phyloP scores from a whole-genome alignment of 2,329 filamentous ascomycete species.

The Cladosporium sp. region DNA sequence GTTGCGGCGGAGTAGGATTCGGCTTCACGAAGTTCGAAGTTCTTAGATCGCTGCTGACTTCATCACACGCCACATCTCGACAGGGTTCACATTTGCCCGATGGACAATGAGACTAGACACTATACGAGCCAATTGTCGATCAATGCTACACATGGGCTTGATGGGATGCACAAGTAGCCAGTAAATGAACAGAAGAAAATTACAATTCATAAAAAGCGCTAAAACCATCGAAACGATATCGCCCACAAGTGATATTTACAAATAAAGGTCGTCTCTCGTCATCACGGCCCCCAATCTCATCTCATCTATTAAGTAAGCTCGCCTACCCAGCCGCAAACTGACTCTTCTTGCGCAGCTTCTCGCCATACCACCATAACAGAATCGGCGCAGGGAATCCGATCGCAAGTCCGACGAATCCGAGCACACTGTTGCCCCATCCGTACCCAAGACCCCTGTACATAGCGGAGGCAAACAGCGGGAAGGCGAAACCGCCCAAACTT shows the following conservation, averaged over 20 bases:
- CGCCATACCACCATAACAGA: constrained; percentile 45
- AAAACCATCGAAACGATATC: not conserved
- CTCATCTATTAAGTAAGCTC: constrained; percentile 4
- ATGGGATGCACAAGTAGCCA: not conserved
- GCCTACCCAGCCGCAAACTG: constrained; percentile 36
- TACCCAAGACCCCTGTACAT: constrained; percentile 50
- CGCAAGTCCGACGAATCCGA: constrained; percentile 57
- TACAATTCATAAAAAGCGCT: not conserved
- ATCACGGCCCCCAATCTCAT: constrained; percentile 4
- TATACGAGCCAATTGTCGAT: not conserved
- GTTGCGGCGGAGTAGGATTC: constrained; percentile 9
- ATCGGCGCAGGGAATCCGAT: constrained; percentile 54
- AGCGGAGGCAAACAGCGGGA: constrained; percentile 61
- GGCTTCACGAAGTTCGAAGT: constrained; percentile 7
- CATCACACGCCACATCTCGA: not conserved
- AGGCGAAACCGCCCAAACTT: constrained; percentile 57
- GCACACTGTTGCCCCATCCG: constrained; percentile 54
- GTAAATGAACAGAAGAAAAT: not conserved
- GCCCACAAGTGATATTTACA: constrained; percentile 6
- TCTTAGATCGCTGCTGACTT: constrained; percentile 14
- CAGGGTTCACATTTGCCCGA: not conserved
- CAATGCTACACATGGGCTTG: not conserved
- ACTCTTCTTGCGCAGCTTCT: constrained; percentile 38
- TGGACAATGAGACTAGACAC: not conserved
- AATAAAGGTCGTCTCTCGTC: constrained; percentile 16